Evolutionary conservation across 257 asterid species (phyloP).

Genomic region (Solanum pimpinellifolium): DNA sequence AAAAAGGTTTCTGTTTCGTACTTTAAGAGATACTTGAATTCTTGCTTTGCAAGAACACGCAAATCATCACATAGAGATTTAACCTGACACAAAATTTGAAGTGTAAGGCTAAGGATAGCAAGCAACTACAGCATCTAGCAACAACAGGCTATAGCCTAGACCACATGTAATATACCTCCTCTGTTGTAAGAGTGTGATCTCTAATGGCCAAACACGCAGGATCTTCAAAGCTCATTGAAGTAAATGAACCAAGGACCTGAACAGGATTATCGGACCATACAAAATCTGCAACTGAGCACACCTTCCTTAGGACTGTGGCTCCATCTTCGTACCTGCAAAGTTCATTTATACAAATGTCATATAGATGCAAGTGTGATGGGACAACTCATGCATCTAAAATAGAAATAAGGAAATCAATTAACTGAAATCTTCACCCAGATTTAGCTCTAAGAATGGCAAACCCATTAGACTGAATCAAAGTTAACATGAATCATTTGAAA

Average conservation of each 20-base stretch:
- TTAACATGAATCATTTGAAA: not conserved
- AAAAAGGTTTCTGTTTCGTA: constrained; percentile 16
- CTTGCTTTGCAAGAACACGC: constrained; percentile 84
- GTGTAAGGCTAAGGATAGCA: not conserved
- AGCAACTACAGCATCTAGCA: not conserved
- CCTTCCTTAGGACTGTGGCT: constrained; percentile 60
- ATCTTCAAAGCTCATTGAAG: constrained; percentile 61
- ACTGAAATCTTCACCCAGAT: not conserved
- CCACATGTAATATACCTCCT: constrained; percentile 41
- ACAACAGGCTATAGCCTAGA: not conserved
- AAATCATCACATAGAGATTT: constrained; percentile 81
- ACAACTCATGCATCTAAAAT: not conserved
- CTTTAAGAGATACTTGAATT: constrained; percentile 77
- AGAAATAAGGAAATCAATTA: not conserved
- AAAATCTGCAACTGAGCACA: constrained; percentile 64
- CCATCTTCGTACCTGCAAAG: constrained; percentile 82
- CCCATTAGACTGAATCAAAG: not conserved
- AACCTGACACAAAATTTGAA: constrained; percentile 29
- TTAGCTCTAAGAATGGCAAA: not conserved
- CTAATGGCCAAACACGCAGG: constrained; percentile 48
- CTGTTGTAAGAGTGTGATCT: constrained; percentile 67
- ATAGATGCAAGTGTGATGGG: not conserved
- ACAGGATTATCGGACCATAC: constrained; percentile 64
- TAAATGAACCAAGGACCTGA: constrained; percentile 70
- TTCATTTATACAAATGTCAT: not conserved